Percentiles rank a stretch among this genome's conserved stretches.
These are phyloP conservation scores for Stagonosporopsis rhizophila DNA, from an alignment of 2,329 filamentous ascomycete genomes.

Conservation along the genomic window DNA sequence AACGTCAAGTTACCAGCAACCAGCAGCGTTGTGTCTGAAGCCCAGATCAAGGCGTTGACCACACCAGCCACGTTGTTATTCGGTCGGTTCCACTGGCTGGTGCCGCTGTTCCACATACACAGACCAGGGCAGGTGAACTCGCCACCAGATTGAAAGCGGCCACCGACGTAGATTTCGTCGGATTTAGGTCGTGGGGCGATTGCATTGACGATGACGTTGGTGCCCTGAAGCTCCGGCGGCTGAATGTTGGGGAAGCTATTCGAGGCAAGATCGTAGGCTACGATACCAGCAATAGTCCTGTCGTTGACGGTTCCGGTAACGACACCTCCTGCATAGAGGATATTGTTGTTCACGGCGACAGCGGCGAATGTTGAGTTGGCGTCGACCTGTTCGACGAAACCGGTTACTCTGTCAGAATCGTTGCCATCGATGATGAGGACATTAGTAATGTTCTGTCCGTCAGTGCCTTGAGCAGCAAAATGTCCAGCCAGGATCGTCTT, in stretches of 20 bases:
- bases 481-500: constrained; percentile 88
- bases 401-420: constrained; percentile 70
- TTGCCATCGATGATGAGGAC: constrained; percentile 81
- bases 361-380: constrained; percentile 77
- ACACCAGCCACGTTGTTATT: constrained; percentile 74
- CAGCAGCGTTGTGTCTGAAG: constrained; percentile 72
- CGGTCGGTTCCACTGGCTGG: constrained; percentile 79
- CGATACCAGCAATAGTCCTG: constrained; percentile 71
- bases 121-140: constrained; percentile 81
- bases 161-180: constrained; percentile 82
- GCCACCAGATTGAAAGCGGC: constrained; percentile 82
- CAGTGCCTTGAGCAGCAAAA: constrained; percentile 73
- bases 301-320: constrained; percentile 74
- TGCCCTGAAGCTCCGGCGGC: constrained; percentile 76
- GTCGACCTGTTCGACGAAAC: constrained; percentile 71
- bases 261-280: constrained; percentile 77
- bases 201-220: constrained; percentile 74
- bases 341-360: constrained; percentile 58
- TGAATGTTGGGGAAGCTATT: constrained; percentile 70
- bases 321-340: constrained; percentile 82
- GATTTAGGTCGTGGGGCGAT: constrained; percentile 76
- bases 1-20: constrained; percentile 79
- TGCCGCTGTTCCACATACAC: constrained; percentile 76
- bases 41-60: constrained; percentile 78
- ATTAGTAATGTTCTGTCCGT: constrained; percentile 78